Evolutionary conservation across 352 stramenopile genomes (phyloP).

Genomic region (Phytophthora citricola): DNA sequence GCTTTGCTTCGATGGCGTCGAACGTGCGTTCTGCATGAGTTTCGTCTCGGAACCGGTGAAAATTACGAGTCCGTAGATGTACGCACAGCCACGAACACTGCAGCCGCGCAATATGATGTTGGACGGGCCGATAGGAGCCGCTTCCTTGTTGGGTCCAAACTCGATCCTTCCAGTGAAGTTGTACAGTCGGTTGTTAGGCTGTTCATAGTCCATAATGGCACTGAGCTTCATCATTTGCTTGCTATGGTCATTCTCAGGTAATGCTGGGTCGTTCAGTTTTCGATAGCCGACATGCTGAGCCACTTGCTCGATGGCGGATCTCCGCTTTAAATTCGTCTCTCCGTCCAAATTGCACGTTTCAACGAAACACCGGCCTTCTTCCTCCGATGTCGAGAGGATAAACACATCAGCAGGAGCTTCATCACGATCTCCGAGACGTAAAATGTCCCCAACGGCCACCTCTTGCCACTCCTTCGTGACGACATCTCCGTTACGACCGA

Average conservation of each 20-base stretch:
- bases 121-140: constrained; percentile 51
- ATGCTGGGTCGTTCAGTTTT: constrained; percentile 56
- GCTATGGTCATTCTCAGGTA: constrained; percentile 46
- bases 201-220: constrained; percentile 67
- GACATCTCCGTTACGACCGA: constrained; percentile 45
- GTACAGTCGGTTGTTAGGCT: constrained; percentile 83
- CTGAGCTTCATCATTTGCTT: constrained; percentile 51
- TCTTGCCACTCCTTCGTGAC: constrained; percentile 75
- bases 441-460: constrained; percentile 75
- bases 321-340: constrained; percentile 94
- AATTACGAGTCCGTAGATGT: constrained; percentile 79
- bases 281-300: constrained; percentile 65
- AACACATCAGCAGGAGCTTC: constrained; percentile 73
- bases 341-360: constrained; percentile 95
- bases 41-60: constrained; percentile 94
- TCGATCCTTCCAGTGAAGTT: constrained; percentile 69
- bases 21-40: constrained; percentile 76
- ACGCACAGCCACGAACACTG: constrained; percentile 61
- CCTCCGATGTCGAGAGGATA: constrained; percentile 74
- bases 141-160: constrained; percentile 38
- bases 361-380: constrained; percentile 89
- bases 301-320: constrained; percentile 60
- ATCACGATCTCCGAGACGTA: constrained; percentile 60
- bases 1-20: constrained; percentile 75
- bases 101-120: constrained; percentile 91